A percentile compares a stretch with the other conserved stretches of the same genome.
Evolutionary conservation across 208 protist species (phyloP).

Genomic region (Strigomonas oncopelti): DNA sequence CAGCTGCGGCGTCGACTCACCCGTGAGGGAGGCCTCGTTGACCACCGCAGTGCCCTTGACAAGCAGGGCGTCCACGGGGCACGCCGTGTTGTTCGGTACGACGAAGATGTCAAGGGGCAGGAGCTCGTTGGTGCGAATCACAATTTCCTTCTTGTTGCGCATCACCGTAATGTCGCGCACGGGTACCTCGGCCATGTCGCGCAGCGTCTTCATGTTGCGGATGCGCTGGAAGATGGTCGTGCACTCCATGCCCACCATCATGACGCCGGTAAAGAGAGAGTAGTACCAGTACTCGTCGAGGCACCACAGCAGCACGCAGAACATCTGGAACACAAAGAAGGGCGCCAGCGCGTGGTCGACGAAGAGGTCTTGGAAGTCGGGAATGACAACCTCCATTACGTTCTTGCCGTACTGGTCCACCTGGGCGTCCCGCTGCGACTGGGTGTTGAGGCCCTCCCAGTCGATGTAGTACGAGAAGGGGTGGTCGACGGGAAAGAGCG

Average conservation of each 20-base stretch:
- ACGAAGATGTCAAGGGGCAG: constrained; percentile 95
- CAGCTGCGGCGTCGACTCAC: constrained; percentile 98
- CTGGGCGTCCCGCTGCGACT: constrained; percentile 41
- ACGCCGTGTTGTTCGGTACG: constrained; percentile 68
- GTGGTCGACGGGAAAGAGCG: constrained; percentile 78
- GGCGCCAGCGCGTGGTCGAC: constrained; percentile 95
- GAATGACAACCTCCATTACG: constrained; percentile 93
- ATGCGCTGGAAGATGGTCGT: constrained; percentile 93
- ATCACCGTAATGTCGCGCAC: constrained; percentile 71
- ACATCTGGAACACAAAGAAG: constrained; percentile 99
- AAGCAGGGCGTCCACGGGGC: constrained; percentile 95
- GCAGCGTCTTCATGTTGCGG: constrained; percentile 90
- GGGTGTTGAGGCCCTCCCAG: constrained; percentile 60
- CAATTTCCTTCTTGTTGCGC: constrained; percentile 55
- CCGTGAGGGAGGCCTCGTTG: constrained; percentile 99
- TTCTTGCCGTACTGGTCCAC: constrained; percentile 81
- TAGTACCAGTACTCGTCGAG: constrained; percentile 98
- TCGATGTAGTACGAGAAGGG: constrained; percentile 70
- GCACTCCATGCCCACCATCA: constrained; percentile 97
- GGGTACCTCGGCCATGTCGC: constrained; percentile 90
- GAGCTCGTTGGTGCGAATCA: constrained; percentile 68
- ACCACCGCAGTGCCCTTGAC: constrained; percentile 94
- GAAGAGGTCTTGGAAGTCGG: constrained; percentile 94
- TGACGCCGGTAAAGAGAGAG: constrained; percentile 96
- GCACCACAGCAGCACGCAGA: constrained; percentile 94